phyloP scores from a whole-genome alignment of 1,284 basidiomycete species.

The Gomphus bonarii region DNA sequence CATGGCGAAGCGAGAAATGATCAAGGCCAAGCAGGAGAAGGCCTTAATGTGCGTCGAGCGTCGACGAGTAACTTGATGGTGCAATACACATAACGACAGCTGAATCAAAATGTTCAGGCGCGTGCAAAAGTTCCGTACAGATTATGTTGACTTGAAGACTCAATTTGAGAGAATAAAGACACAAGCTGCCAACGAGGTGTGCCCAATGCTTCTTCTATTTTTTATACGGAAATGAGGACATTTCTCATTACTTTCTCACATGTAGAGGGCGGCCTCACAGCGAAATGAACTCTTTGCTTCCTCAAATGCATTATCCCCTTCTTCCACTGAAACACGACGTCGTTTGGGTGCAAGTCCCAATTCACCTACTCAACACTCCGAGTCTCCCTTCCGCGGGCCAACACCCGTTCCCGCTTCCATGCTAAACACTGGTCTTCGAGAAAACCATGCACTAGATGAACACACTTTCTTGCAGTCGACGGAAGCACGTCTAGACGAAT shows the following conservation, averaged over 20 bases:
- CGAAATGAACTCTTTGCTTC: conserved; percentile 50
- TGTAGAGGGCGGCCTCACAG: conserved; percentile 44
- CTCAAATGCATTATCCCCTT: conserved; percentile 36
- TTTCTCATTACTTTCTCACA: background rate
- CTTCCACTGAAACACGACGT: conserved; percentile 42
- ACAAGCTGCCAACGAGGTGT: conserved; percentile 35
- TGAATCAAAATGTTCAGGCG: conserved; percentile 37
- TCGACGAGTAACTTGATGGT: background rate
- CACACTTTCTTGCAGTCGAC: conserved; percentile 80
- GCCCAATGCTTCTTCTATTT: conserved; percentile 14
- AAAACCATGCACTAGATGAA: conserved; percentile 74
- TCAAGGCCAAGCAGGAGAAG: conserved; percentile 90
- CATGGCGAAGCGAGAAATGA: conserved; percentile 90
- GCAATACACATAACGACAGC: conserved; percentile 6
- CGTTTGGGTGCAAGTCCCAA: conserved; percentile 41
- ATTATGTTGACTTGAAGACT: conserved; percentile 59
- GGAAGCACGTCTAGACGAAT: conserved; percentile 74
- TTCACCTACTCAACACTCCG: conserved; percentile 41
- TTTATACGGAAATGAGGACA: background rate
- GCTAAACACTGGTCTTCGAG: conserved; percentile 45
- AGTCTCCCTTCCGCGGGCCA: conserved; percentile 64
- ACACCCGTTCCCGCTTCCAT: conserved; percentile 29
- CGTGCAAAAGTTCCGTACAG: conserved; percentile 71
- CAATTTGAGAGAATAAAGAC: conserved; percentile 63
- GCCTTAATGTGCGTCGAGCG: conserved; percentile 65